Base-by-base conservation (phyloP, 345 rosid genomes). In the Euphorbia tirucalli region DNA sequence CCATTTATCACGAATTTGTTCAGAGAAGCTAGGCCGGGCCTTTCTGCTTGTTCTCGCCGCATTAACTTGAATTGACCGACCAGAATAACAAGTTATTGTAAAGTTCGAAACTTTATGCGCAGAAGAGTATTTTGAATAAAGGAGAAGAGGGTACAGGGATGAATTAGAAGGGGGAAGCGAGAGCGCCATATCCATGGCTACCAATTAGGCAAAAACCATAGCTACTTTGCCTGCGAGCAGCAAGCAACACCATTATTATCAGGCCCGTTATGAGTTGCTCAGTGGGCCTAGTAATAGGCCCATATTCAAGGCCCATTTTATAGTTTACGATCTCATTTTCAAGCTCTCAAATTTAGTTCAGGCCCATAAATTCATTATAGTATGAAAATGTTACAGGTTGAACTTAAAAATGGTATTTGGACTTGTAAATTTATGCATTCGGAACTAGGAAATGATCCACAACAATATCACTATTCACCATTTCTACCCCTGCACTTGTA, bases 1-100 rank as follows among this genome's bases (percentile, higher is more conserved):
- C 97, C 98, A 93, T 70, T 89, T 93, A 32, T 82, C 85, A 0
- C 82, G 89, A 78, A 93, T 81, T 73, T 87, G 89, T 30, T 89
- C 88, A 76, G 86, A 84, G 64, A 91, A 91, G 22, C 96, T 86
- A 49, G 97, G 97, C 77, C 72, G 83, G 27, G 89, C 85, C 81
- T 85, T 88, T 68, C 90, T 85, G 81, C 39, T 57, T 72, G 69
- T 35, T 41, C 71, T 69, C 11, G 73, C 30, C 6, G 66, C 65
- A 16, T 62, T 77, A 28, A 65, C 78, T 10, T 57, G 78, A 76
- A 80, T 56, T 46, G 77, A 8, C 52, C 70, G 79, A 74, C 61
- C 71, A 32, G 82, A 77, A 56, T 73, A 76, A 27, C 25, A 75
- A 27, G 11, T 21, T 61, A 61, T 65, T 69, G 68, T 76, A 66